Evolutionary conservation across 2,329 filamentous ascomycete species (phyloP).

Genomic region (Ophiosphaerella narmari): DNA sequence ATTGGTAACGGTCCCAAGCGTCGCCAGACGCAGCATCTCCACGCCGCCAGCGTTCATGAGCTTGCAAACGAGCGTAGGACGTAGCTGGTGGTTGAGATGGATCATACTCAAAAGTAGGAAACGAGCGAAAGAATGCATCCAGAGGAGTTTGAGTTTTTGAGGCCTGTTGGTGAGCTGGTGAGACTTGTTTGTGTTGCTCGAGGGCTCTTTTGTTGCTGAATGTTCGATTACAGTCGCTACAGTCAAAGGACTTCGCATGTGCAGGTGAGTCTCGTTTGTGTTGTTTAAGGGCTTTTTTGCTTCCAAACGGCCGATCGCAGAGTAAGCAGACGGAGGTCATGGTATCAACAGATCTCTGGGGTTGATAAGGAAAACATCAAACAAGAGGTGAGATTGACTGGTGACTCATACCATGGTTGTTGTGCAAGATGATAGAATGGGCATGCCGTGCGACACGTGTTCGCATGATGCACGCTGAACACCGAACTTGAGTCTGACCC

Average conservation of each 20-base stretch:
- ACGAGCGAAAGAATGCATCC: constrained; percentile 9
- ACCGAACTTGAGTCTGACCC: too few species aligned
- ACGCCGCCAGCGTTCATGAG: constrained; percentile 11
- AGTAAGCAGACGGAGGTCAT: too few species aligned
- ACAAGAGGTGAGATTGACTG: too few species aligned
- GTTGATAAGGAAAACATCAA: too few species aligned
- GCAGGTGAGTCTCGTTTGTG: constrained; percentile 3
- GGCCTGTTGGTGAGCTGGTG: not conserved
- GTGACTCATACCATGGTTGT: too few species aligned
- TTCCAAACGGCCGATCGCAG: not conserved
- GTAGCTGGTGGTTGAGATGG: constrained; percentile 14
- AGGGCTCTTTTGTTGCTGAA: constrained; percentile 1
- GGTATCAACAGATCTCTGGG: too few species aligned
- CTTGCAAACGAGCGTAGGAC: constrained; percentile 30
- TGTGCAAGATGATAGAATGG: too few species aligned
- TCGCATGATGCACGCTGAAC: too few species aligned
- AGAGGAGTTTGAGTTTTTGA: constrained; percentile 11
- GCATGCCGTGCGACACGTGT: too few species aligned
- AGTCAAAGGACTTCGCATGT: too few species aligned
- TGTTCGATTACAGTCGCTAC: not conserved
- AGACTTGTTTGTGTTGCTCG: constrained; percentile 6
- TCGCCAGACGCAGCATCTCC: constrained; percentile 6
- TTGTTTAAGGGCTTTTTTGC: constrained; percentile 4
- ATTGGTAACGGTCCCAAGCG: constrained; percentile 13
- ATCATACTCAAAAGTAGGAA: constrained; percentile 7